Conservation (phyloP, 2,329 filamentous ascomycete species). For the Aspergillus nomiae region DNA sequence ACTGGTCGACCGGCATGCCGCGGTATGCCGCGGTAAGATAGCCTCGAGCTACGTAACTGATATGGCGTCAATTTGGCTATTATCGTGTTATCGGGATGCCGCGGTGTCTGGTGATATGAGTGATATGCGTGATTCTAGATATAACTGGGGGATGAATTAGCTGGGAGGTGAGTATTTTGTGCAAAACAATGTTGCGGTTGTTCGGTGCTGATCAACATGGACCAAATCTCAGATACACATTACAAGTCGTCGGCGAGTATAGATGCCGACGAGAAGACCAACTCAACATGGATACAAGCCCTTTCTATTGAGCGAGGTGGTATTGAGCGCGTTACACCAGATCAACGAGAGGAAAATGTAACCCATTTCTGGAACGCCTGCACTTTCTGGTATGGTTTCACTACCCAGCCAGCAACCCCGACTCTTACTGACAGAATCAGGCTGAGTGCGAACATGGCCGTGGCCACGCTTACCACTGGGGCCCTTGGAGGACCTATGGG, state of each 20-base stretch:
- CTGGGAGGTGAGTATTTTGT: background rate
- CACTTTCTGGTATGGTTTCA: conserved; percentile 14
- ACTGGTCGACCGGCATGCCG: conserved; percentile 23
- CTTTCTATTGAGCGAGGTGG: conserved; percentile 26
- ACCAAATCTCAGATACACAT: background rate
- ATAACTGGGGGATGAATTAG: background rate
- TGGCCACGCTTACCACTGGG: conserved; percentile 38
- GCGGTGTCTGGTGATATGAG: background rate
- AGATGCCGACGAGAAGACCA: background rate
- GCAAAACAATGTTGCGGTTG: background rate
- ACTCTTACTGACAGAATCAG: conserved; percentile 15
- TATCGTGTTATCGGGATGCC: conserved; percentile 20
- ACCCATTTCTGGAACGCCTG: conserved; percentile 30
- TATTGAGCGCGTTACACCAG: conserved; percentile 26
- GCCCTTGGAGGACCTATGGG: conserved; percentile 35
- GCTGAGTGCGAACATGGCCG: conserved; percentile 42
- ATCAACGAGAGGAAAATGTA: conserved; percentile 23
- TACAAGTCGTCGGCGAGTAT: background rate
- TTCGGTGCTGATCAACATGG: conserved; percentile 1
- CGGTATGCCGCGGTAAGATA: conserved; percentile 27
- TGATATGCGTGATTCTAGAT: background rate
- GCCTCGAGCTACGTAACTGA: conserved; percentile 9
- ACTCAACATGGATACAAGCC: conserved; percentile 17
- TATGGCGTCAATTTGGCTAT: conserved; percentile 23
- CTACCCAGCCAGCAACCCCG: conserved; percentile 8